Base-by-base conservation (phyloP, 495 filamentous ascomycete species). In the Poronia punctata region DNA sequence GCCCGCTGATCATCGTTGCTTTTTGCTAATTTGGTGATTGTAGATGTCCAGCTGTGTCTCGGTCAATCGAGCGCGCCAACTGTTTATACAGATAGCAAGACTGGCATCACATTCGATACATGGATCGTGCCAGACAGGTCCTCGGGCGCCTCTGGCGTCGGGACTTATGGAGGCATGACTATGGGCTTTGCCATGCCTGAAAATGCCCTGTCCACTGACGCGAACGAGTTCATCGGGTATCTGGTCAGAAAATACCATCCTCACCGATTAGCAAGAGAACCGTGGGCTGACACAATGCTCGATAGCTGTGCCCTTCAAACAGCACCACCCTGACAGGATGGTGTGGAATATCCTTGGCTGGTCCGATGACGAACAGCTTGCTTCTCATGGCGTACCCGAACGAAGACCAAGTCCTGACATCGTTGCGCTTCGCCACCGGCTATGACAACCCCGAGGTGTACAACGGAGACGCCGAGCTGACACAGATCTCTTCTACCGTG, bases 381-480 rank as follows among this genome's bases (percentile, higher is more conserved):
- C 62, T 83, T 35, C 63, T 83, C 19, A 60, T 81, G 46, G 74
- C 74, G 11, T 83, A 68, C 65, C 60, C 68, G 7, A 63, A 69
- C 54, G 61, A 66, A 18, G 58, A 67, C 20, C 43, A 64, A 22
- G 62, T 81, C 24, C 56, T 68, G 27, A 80, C 75, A 2, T 72
- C 70, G 3, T 72, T 81, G 58, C 62, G 71, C 22, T 80, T 72
- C 46, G 68, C 75, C 9, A 62, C 65, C 18, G 74, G 72, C 19
- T 85, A 82, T 52, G 60, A 66, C 21, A 59, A 66, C 11, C 81
- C 81, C 0, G 62, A 60, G 4, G 32, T 74, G 21, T 85, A 83
- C 51, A 67, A 65, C 10, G 79, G 78, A 27, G 69, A 71, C 45
- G 78, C 77, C 12, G 73, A 67, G 18, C 40, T 76, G 14, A 78